phyloP scores from a whole-genome alignment of 306 rosid genomes.

The Corylus americana region DNA sequence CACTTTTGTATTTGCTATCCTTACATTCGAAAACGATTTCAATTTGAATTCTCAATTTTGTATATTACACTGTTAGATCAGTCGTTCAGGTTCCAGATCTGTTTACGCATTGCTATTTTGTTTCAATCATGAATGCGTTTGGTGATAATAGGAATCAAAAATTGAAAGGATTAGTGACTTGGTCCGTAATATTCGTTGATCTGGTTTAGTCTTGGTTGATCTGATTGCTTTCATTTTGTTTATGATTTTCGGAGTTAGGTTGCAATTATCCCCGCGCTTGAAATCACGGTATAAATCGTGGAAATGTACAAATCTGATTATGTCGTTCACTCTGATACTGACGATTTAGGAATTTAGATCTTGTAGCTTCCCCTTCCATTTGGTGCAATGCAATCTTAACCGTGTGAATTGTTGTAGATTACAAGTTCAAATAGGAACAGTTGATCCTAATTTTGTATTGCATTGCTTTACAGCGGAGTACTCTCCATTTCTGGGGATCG shows the following conservation, averaged over 20 bases:
- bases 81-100: constrained; percentile 55
- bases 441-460: constrained; percentile 25
- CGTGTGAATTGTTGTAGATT: neutral
- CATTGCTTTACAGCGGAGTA: constrained; percentile 62
- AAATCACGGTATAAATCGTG: constrained; percentile 37
- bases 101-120: constrained; percentile 22
- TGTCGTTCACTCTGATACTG: constrained; percentile 24
- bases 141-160: constrained; percentile 22
- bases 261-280: neutral
- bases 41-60: constrained; percentile 11
- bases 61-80: constrained; percentile 32
- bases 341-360: constrained; percentile 35
- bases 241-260: constrained; percentile 19
- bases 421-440: neutral
- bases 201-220: constrained; percentile 33
- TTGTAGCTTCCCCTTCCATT: constrained; percentile 20
- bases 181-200: constrained; percentile 26
- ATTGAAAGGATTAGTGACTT: constrained; percentile 29
- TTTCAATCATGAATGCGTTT: constrained; percentile 6
- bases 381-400: constrained; percentile 4
- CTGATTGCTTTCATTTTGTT: constrained; percentile 23
- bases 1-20: neutral
- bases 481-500: constrained; percentile 92
- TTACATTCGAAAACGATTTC: constrained; percentile 35
- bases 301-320: constrained; percentile 19